Evolutionary conservation across 192 early-diverging fungal species (phyloP).

Genomic region (Coemansia sp.): DNA sequence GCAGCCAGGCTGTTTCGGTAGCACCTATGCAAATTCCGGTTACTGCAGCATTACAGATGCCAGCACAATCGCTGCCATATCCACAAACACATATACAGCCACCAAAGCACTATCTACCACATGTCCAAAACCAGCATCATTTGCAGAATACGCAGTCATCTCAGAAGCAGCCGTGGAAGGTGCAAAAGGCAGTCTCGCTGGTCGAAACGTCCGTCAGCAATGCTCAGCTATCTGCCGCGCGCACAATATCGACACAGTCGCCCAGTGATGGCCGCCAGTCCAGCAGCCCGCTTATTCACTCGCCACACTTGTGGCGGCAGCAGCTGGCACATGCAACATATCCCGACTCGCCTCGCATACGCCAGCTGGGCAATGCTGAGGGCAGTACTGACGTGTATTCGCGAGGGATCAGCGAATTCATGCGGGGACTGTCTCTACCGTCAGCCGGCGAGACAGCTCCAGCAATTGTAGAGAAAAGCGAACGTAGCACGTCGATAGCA

Average conservation of each 20-base stretch:
- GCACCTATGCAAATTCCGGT: slow-evolving; percentile 8
- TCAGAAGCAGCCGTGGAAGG: not conserved
- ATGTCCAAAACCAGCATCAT: not conserved
- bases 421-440: slow-evolving; percentile 12
- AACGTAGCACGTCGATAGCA: slow-evolving; percentile 30
- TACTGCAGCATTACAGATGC: slow-evolving; percentile 6
- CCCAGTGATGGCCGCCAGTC: slow-evolving; percentile 5
- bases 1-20: not conserved
- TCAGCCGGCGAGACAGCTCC: not conserved
- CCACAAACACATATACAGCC: not conserved
- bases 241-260: not conserved
- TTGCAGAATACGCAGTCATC: not conserved
- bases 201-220: too few relatives aligned
- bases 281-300: slow-evolving; percentile 14
- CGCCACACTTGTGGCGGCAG: slow-evolving; percentile 22
- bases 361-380: not conserved
- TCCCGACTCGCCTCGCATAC: slow-evolving; percentile 8
- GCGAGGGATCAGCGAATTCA: slow-evolving; percentile 12
- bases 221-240: not conserved
- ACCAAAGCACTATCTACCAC: not conserved
- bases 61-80: slow-evolving; percentile 3
- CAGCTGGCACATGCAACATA: slow-evolving; percentile 12
- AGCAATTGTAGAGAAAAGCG: slow-evolving; percentile 10
- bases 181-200: not conserved
- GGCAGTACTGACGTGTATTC: not conserved